A percentile compares a stretch with the other conserved stretches of the same genome.
Conservation (phyloP, 148 eudicot species). For the Amaranthus hypochondriacus region DNA sequence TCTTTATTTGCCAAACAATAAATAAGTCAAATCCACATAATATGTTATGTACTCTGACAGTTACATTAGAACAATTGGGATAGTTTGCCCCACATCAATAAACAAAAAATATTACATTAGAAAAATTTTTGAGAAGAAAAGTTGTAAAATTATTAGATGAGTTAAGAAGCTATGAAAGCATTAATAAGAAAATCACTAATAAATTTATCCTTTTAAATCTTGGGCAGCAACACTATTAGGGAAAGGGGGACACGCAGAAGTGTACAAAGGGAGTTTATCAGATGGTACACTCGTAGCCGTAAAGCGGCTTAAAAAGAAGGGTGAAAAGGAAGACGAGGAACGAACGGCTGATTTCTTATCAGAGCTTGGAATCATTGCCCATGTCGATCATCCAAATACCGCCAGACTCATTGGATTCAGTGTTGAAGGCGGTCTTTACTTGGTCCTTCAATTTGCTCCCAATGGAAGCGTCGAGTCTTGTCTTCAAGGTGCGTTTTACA, state of each 20-base stretch:
- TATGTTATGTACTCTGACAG: no score
- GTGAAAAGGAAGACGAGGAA: conserved; percentile 57
- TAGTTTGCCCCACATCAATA: no score
- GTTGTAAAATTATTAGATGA: no score
- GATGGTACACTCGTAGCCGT: conserved; percentile 67
- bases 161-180: no score
- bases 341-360: conserved; percentile 71
- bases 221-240: conserved; percentile 59
- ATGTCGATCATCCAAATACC: conserved; percentile 77
- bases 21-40: no score
- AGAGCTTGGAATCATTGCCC: conserved; percentile 93
- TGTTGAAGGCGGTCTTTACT: conserved; percentile 62
- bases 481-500: conserved; percentile 50
- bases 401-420: conserved; percentile 79
- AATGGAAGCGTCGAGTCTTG: conserved; percentile 71
- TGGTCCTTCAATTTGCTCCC: conserved; percentile 68
- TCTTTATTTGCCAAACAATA: no score
- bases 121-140: no score
- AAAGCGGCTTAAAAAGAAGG: conserved; percentile 66
- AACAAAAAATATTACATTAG: no score
- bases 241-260: conserved; percentile 73
- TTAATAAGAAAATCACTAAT: neutral
- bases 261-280: conserved; percentile 52
- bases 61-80: no score
- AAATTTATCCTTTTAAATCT: neutral